Conservation (phyloP, 2,329 filamentous ascomycete genomes). For the Colletotrichum higginsianum region DNA sequence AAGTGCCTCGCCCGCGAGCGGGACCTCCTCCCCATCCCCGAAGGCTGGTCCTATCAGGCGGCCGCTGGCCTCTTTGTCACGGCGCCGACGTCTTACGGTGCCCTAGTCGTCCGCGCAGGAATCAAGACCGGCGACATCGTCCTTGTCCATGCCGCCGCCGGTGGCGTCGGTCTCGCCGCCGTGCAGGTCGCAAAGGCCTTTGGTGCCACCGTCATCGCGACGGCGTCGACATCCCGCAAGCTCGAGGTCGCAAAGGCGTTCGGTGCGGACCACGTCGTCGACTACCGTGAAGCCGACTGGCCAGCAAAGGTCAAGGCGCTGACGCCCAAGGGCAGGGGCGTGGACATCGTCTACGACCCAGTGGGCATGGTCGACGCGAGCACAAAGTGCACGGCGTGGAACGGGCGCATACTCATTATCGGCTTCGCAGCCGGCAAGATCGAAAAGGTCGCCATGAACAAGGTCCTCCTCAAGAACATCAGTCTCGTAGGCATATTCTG, state of each 20-base stretch:
- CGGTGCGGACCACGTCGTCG: conserved; percentile 86
- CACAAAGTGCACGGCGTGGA: conserved; percentile 95
- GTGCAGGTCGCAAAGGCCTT: conserved; percentile 94
- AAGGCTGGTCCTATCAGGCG: conserved; percentile 86
- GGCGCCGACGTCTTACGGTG: conserved; percentile 90
- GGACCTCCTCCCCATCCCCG: conserved; percentile 79
- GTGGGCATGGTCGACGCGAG: conserved; percentile 90
- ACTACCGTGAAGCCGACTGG: conserved; percentile 79
- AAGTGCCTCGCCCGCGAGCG: conserved; percentile 78
- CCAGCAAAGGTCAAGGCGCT: conserved; percentile 81
- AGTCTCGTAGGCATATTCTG: conserved; percentile 91
- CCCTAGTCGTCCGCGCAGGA: conserved; percentile 82
- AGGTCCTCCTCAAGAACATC: conserved; percentile 94
- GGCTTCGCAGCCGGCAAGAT: conserved; percentile 80
- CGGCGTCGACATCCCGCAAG: conserved; percentile 86
- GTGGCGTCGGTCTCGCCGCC: conserved; percentile 90
- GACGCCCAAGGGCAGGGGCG: conserved; percentile 79
- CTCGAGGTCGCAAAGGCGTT: conserved; percentile 83
- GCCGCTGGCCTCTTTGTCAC: conserved; percentile 94
- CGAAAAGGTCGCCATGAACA: conserved; percentile 93
- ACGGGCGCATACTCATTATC: conserved; percentile 88
- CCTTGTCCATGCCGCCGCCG: conserved; percentile 91
- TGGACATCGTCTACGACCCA: conserved; percentile 96
- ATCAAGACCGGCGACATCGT: conserved; percentile 88
- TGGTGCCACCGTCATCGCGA: conserved; percentile 93